Evolutionary conservation across 805 yeast species (phyloP), one percentile per base, ranked within the genome.

Genomic region (Starmerella floricola): DNA sequence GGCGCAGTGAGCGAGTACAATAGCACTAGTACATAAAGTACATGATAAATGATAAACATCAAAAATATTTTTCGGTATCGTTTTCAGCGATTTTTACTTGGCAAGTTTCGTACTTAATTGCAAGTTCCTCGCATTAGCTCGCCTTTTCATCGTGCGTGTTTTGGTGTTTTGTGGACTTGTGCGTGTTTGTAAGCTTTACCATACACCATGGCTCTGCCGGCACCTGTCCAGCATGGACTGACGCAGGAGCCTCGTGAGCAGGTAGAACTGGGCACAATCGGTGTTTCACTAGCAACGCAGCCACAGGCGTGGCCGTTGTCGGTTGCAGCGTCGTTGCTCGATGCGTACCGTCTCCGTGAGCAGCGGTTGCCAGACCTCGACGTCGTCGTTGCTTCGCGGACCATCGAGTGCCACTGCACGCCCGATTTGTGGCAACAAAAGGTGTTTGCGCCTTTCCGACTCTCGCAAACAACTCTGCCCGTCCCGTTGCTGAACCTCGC

Each of bases 241-340:
- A 27, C n/a, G 16, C 20, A 20, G 15, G 30, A 24, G 34, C 35
- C 33, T 6, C 31, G 44, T 12, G 47, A 46, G 36, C 49, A 40
- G 20, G 38, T 34, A 12, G 55, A 53, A 49, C 45, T 53, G 6
- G 56, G 56, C 34, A 48, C 53, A 4, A 45, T 53, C 31, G 49
- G 51, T 27, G 48, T 37, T 8, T 36, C 49, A 31, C 45, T 43
- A 12, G 50, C 48, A 19, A 34, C 44, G 29, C 51, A 42, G 45
- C 40, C 46, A 33, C 53, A 48, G 37, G 38, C 45, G 26, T 45
- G 54, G 51, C 55, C 57, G 23, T 40, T 52, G 21, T 36, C 36
- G 16, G 41, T 48, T 13, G 56, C 55, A 1, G 50, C 55, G 5
- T 44, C 46, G 27, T 46, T 53, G 35, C 42, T 53, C 17, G 52